Percentiles rank a stretch among this genome's conserved stretches.
Conservation (phyloP, 768 basidiomycete genomes). For the Austroboletus eburneus region DNA sequence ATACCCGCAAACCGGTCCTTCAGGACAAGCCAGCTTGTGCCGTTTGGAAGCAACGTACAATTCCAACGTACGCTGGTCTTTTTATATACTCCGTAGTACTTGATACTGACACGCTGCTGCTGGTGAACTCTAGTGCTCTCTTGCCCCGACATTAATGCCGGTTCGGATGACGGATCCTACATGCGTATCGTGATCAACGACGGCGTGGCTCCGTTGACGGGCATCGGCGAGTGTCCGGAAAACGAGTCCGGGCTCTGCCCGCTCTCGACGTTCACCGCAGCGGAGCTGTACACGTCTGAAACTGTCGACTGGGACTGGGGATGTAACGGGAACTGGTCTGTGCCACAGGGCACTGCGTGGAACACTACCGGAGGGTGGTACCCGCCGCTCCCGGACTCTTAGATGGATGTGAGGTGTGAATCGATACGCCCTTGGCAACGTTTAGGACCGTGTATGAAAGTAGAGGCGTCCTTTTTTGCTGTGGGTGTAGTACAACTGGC, state of each 20-base stretch:
- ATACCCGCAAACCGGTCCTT: slow-evolving; percentile 65
- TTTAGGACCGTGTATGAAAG: no score
- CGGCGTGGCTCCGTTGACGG: slow-evolving; percentile 75
- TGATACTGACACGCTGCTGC: background rate
- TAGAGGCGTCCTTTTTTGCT: no score
- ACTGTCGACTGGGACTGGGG: slow-evolving; percentile 74
- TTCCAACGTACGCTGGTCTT: slow-evolving; percentile 45
- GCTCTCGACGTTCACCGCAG: slow-evolving; percentile 63
- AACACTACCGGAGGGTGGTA: no score
- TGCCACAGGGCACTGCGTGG: slow-evolving; percentile 47
- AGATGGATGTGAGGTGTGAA: no score
- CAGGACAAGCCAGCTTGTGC: slow-evolving; percentile 73
- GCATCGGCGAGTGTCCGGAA: slow-evolving; percentile 71
- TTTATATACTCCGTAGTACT: background rate
- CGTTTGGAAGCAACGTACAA: slow-evolving; percentile 86
- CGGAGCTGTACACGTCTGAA: slow-evolving; percentile 62
- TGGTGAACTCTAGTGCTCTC: slow-evolving; percentile 47
- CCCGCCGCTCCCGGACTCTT: no score
- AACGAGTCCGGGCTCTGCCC: slow-evolving; percentile 61
- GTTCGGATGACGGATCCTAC: slow-evolving; percentile 36
- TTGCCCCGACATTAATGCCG: slow-evolving; percentile 34
- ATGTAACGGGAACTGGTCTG: slow-evolving; percentile 72
- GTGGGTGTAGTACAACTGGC: no score
- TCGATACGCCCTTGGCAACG: no score
- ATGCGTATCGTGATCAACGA: slow-evolving; percentile 89